Conservation (phyloP, 2,329 filamentous ascomycete genomes). For the Fusarium coffeatum region DNA sequence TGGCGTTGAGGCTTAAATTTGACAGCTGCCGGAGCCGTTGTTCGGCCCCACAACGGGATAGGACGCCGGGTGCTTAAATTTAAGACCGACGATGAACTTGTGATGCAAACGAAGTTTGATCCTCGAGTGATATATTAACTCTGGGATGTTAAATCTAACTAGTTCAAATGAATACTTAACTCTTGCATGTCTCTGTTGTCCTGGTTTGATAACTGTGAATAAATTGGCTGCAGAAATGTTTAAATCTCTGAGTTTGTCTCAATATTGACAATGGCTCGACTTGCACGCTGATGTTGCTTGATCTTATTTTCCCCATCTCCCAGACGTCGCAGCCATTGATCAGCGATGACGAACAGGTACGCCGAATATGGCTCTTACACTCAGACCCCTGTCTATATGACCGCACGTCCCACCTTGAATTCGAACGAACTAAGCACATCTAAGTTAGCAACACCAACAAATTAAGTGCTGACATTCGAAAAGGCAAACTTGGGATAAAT, state of each 20-base stretch:
- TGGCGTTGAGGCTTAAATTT: conserved; percentile 19
- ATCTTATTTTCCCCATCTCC: not conserved
- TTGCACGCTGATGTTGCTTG: not conserved
- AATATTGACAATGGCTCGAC: not conserved
- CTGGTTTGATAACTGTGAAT: not conserved
- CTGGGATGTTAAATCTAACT: not conserved
- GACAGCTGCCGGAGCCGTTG: conserved; percentile 8
- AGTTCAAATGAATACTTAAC: not conserved
- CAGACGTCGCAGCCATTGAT: too few relatives aligned
- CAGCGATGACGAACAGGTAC: not conserved
- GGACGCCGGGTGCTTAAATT: conserved; percentile 10
- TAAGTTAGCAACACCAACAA: conserved; percentile 21
- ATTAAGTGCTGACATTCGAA: conserved; percentile 21
- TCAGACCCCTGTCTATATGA: conserved; percentile 17
- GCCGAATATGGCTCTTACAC: not conserved
- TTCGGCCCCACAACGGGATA: conserved; percentile 24
- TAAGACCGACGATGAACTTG: not conserved
- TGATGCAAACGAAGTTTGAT: not conserved
- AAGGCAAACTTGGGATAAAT: conserved; percentile 6
- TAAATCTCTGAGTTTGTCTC: not conserved
- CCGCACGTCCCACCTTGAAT: conserved; percentile 25
- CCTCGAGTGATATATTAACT: not conserved
- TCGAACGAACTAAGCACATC: conserved; percentile 18
- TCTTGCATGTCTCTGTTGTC: not conserved
- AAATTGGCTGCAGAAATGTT: not conserved